Conservation (phyloP, 169 alveolate species). For the Perkinsus olseni region DNA sequence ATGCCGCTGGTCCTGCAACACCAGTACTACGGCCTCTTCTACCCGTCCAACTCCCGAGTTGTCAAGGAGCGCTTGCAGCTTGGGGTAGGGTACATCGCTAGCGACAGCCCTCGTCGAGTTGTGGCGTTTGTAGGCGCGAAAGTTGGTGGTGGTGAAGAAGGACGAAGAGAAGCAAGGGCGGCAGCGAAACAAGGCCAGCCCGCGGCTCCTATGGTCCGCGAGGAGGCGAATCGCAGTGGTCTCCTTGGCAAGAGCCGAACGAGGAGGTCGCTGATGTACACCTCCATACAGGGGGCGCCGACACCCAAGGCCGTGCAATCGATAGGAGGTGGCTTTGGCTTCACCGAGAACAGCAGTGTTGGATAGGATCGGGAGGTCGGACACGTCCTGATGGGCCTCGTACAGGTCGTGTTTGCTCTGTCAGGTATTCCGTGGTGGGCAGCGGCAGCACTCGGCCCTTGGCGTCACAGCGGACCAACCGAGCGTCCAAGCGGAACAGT, state of each 20-base stretch:
- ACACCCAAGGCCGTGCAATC: neutral
- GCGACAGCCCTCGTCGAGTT: too few relatives aligned
- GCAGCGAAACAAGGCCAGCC: too few relatives aligned
- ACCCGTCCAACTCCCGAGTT: neutral
- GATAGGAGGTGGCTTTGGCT: neutral
- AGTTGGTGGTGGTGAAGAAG: neutral
- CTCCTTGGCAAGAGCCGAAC: neutral
- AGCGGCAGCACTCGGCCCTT: neutral
- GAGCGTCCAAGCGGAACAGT: neutral
- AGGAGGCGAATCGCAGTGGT: neutral
- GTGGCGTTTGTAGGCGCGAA: neutral
- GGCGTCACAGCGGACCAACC: neutral
- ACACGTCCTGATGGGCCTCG: neutral
- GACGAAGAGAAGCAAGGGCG: neutral
- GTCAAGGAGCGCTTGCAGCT: neutral
- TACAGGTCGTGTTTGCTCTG: neutral
- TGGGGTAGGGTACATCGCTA: neutral
- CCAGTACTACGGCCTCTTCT: neutral
- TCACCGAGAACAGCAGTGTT: neutral
- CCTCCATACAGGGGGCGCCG: neutral
- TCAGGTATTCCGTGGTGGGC: neutral
- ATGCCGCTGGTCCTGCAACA: neutral
- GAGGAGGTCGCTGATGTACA: neutral
- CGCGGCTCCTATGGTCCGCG: neutral
- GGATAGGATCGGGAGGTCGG: neutral